Conservation (phyloP, 2,329 filamentous ascomycete genomes). For the Fusarium xyrophilum region DNA sequence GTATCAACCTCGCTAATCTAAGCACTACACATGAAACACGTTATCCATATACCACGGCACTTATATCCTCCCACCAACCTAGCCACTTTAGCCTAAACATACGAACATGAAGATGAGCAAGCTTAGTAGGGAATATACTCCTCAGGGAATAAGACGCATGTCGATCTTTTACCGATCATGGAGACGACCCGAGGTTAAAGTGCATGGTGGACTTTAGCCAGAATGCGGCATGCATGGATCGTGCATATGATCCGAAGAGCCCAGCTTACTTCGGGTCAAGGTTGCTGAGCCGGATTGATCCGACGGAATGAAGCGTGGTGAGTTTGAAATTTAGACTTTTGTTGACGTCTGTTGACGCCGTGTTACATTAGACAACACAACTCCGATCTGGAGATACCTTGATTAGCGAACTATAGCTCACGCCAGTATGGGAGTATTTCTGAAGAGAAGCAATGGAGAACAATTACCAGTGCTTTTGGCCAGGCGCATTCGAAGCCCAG, state of each 20-base stretch:
- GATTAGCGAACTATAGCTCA: background rate
- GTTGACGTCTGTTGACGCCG: background rate
- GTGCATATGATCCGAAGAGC: background rate
- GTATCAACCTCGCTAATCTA: background rate
- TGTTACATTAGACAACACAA: background rate
- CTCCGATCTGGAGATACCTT: background rate
- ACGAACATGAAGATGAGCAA: background rate
- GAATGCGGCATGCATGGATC: background rate
- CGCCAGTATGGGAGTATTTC: fast-evolving
- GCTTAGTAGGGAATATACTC: background rate
- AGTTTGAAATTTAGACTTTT: background rate
- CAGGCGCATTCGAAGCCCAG: fast-evolving
- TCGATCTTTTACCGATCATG: background rate
- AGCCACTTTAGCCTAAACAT: background rate
- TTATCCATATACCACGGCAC: background rate
- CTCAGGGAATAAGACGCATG: background rate
- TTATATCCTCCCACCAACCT: background rate
- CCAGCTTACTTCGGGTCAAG: background rate
- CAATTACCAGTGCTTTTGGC: too few species aligned
- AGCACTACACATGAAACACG: background rate
- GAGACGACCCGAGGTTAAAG: background rate
- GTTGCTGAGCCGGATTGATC: background rate
- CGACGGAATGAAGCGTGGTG: background rate
- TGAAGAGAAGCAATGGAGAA: too few species aligned
- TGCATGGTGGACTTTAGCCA: background rate